Conservation (phyloP, 495 filamentous ascomycete species). For the Aspergillus olivimuriae region DNA sequence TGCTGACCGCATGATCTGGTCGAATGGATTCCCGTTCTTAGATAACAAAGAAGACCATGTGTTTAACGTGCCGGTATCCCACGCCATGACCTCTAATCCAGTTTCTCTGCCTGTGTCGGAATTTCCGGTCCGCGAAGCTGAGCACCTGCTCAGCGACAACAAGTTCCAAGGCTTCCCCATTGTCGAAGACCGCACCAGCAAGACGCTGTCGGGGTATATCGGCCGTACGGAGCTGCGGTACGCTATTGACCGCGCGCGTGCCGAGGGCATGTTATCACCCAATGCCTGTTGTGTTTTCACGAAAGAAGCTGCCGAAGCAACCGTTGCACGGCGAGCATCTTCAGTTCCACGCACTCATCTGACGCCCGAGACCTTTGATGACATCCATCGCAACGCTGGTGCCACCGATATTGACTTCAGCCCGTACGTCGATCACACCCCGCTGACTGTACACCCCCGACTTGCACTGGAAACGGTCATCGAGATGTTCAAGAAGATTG, state of each 20-base stretch:
- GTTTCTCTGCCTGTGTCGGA: conserved; percentile 71
- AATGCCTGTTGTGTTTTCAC: conserved; percentile 74
- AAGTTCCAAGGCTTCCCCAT: conserved; percentile 95
- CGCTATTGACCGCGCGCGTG: conserved; percentile 79
- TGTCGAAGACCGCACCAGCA: conserved; percentile 65
- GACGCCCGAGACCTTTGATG: conserved; percentile 58
- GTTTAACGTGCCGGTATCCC: conserved; percentile 90
- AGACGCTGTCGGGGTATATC: conserved; percentile 82
- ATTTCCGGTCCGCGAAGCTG: conserved; percentile 64
- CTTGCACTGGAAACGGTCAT: conserved; percentile 94
- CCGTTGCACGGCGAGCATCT: conserved; percentile 29
- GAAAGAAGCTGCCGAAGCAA: conserved; percentile 46
- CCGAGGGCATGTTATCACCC: conserved; percentile 62
- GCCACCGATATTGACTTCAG: conserved; percentile 71
- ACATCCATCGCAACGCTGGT: conserved; percentile 50
- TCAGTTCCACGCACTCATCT: conserved; percentile 15
- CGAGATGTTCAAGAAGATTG: conserved; percentile 98
- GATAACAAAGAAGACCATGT: conserved; percentile 98
- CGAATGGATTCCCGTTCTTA: conserved; percentile 95
- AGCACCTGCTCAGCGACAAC: conserved; percentile 69
- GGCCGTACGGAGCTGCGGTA: conserved; percentile 91
- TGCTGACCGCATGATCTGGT: conserved; percentile 98
- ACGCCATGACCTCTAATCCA: conserved; percentile 77
- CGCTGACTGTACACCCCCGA: conserved; percentile 84
- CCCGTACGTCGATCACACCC: conserved; percentile 83